A percentile compares a stretch with the other conserved stretches of the same genome.
Evolutionary conservation across 257 asterid species (phyloP).

Genomic region (Solanum virginianum): DNA sequence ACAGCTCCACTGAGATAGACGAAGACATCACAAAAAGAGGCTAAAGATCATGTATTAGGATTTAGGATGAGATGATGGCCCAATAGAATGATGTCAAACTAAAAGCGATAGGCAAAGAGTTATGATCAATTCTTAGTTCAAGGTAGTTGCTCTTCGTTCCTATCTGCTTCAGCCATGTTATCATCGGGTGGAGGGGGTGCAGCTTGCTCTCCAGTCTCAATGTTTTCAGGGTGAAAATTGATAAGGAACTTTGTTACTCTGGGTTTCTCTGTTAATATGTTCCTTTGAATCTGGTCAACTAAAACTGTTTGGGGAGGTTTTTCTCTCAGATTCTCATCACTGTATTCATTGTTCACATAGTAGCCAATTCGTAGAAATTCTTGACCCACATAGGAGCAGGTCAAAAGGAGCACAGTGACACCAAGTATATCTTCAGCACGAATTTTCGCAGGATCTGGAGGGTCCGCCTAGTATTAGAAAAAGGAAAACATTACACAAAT

Average conservation of each 20-base stretch:
- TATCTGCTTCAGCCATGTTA: constrained; percentile 35
- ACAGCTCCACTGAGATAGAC: not conserved
- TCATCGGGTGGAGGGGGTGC: constrained; percentile 32
- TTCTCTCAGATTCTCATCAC: constrained; percentile 66
- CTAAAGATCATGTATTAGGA: not conserved
- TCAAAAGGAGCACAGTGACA: constrained; percentile 81
- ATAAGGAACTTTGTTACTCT: constrained; percentile 92
- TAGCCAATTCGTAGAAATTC: constrained; percentile 93
- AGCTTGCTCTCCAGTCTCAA: constrained; percentile 50
- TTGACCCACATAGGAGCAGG: constrained; percentile 90
- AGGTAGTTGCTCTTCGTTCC: constrained; percentile 24
- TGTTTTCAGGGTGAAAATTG: constrained; percentile 60
- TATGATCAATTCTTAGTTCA: not conserved
- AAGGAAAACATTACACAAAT: not conserved
- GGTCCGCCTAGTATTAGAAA: constrained; percentile 51
- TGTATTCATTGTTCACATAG: constrained; percentile 87
- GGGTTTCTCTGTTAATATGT: constrained; percentile 76
- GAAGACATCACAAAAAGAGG: not conserved
- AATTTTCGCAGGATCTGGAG: constrained; percentile 86
- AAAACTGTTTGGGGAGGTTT: constrained; percentile 78
- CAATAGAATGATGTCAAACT: not conserved
- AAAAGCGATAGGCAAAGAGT: not conserved
- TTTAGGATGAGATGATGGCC: not conserved
- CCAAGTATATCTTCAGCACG: constrained; percentile 89
- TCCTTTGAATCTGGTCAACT: constrained; percentile 75